Base-by-base conservation (phyloP, 192 early-diverging fungal genomes). In the Backusella mclennaniae region DNA sequence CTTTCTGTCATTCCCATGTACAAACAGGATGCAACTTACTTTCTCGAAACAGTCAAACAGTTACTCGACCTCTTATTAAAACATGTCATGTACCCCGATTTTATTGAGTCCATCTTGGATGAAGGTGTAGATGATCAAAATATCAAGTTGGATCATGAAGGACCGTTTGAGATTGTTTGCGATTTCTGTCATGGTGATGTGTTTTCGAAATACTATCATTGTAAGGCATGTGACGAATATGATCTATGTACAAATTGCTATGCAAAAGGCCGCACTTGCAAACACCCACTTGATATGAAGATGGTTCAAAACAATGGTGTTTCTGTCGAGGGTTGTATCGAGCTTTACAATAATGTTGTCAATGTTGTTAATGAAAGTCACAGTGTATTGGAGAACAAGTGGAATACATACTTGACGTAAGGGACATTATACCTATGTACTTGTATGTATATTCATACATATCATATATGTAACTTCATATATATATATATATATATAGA, bases 201-300 rank as follows among this genome's bases (percentile, higher is more conserved):
- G 0, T 81, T 73, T 38, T 35, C 66, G 4, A 42, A 76, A 12
- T 77, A 74, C 23, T 81, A 77, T 52, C 69, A 77, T 17, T 81
- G 80, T 36, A 26, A 35, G 3, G 12, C 66, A 2, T 81, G 80
- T 44, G 15, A 68, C 0, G 52, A 70, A 5, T 69, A 74, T 46
- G 80, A 81, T 36, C 56, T 81, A 3, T 81, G 80, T 42, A 35
- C 74, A 14, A n/a, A 49, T 19, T 81, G 80, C 33, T 81, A 81
- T 56, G 41, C 52, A 15, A 19, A 9, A 33, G 80, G 80, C 15
- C 49, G 80, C 21, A 44, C 53, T 11, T 81, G 80, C 35, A 17
- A 12, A 14, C 80, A 81, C 26, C n/a, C 73, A 1, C 14, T 38
- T 4, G 14, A 23, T 7, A 49, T 81, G 59, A 17, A 1, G 8